Evolutionary conservation across 2,329 filamentous ascomycete genomes (phyloP).

Genomic region (Ambrosiella xylebori): DNA sequence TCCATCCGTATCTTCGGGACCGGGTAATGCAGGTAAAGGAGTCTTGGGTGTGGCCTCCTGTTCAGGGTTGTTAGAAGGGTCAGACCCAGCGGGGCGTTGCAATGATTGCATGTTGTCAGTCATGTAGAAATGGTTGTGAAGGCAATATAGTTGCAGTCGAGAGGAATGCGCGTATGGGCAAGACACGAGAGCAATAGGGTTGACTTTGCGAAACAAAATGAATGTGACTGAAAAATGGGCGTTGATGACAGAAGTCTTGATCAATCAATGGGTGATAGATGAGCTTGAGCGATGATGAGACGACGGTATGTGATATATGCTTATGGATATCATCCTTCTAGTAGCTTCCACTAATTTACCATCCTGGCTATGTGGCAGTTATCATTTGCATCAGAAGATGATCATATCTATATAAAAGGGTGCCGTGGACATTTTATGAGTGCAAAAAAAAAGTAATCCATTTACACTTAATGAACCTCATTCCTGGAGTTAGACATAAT

Average conservation of each 20-base stretch:
- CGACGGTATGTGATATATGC: not conserved
- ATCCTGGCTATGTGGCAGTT: not conserved
- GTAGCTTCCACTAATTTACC: not conserved
- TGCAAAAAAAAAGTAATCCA: no score
- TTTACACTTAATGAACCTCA: no score
- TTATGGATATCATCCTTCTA: not conserved
- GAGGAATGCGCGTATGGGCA: no score
- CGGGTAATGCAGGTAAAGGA: constrained; percentile 13
- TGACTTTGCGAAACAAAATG: not conserved
- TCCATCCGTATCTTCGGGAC: constrained; percentile 5
- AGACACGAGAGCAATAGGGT: not conserved
- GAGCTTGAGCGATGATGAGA: not conserved
- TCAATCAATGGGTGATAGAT: not conserved
- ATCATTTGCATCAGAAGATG: no score
- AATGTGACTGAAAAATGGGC: not conserved
- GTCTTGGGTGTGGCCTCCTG: not conserved
- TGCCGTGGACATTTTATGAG: no score
- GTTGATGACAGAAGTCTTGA: not conserved
- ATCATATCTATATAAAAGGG: no score
- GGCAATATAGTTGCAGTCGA: no score
- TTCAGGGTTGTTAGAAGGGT: no score
- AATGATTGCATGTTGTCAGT: no score
- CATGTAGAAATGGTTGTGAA: no score
- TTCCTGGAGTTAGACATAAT: no score
- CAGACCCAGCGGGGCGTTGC: no score